These are phyloP conservation scores for Aureobasidium zeae DNA, from an alignment of 2,329 filamentous ascomycete species.

Conservation along the genomic window DNA sequence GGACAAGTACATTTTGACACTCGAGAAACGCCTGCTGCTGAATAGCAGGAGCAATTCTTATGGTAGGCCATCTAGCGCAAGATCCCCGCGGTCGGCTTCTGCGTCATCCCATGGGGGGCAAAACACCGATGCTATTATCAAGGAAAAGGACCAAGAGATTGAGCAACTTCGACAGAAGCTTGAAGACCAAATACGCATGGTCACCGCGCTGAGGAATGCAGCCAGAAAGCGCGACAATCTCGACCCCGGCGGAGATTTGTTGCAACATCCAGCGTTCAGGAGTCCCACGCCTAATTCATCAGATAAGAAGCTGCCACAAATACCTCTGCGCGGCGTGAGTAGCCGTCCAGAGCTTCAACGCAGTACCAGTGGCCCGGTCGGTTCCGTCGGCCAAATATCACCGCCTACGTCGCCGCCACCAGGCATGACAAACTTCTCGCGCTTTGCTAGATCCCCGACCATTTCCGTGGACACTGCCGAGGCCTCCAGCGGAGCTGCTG, in stretches of 20 bases:
- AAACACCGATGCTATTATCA: conserved; percentile 46
- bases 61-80: conserved; percentile 70
- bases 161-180: conserved; percentile 78
- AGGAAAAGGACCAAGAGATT: conserved; percentile 89
- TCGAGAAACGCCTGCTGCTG: conserved; percentile 82
- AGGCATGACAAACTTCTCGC: conserved; percentile 17
- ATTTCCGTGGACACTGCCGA: too few relatives aligned
- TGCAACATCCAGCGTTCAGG: conserved; percentile 10
- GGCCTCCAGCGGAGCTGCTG: conserved; percentile 23
- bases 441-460: conserved; percentile 15
- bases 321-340: conserved; percentile 21
- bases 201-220: conserved; percentile 73
- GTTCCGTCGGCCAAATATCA: conserved; percentile 6
- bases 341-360: conserved; percentile 28
- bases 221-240: conserved; percentile 70
- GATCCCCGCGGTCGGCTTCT: conserved; percentile 39
- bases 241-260: conserved; percentile 18
- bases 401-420: conserved; percentile 2
- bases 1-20: conserved; percentile 87
- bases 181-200: conserved; percentile 93
- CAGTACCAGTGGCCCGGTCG: conserved; percentile 21
- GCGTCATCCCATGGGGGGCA: conserved; percentile 3
- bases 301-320: conserved; percentile 1
- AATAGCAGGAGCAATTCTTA: conserved; percentile 87
- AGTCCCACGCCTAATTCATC: not conserved